These are phyloP conservation scores for Cercospora sp. DNA, from an alignment of 2,329 filamentous ascomycete genomes.

Conservation along the genomic window DNA sequence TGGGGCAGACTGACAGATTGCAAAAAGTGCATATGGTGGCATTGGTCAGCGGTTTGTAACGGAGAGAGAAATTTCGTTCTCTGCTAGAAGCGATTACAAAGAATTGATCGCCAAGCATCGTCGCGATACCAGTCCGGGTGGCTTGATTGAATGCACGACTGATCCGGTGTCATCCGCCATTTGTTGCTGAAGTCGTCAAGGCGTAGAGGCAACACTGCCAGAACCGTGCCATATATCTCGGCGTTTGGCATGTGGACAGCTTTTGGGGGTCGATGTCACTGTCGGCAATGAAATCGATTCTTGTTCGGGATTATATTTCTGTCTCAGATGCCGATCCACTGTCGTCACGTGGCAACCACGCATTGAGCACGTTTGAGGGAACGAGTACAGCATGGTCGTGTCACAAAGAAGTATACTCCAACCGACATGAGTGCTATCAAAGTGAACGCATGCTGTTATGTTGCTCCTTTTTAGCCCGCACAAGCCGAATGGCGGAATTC, in stretches of 20 bases:
- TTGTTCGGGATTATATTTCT: constrained; percentile 2
- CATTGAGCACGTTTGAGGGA: not conserved
- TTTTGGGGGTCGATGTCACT: not conserved
- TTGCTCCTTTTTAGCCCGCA: not conserved
- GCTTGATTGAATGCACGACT: not conserved
- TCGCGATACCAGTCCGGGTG: not conserved
- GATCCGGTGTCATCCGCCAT: not conserved
- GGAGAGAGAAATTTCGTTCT: constrained; percentile 6
- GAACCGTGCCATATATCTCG: not conserved
- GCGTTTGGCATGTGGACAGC: not conserved
- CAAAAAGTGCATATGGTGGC: not conserved
- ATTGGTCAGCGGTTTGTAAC: constrained; percentile 15
- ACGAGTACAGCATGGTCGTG: not conserved
- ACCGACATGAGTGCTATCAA: not conserved
- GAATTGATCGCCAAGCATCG: constrained; percentile 8
- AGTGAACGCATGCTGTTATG: not conserved
- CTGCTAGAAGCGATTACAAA: constrained; percentile 7
- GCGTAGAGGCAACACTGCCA: not conserved
- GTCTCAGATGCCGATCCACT: constrained; percentile 6
- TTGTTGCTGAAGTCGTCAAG: not conserved
- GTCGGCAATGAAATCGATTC: constrained; percentile 13
- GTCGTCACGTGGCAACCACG: not conserved
- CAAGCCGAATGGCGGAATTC: not conserved
- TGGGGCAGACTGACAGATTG: not conserved
- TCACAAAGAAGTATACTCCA: not conserved